Conservation (phyloP, 495 filamentous ascomycete genomes). For the Podospora didyma region DNA sequence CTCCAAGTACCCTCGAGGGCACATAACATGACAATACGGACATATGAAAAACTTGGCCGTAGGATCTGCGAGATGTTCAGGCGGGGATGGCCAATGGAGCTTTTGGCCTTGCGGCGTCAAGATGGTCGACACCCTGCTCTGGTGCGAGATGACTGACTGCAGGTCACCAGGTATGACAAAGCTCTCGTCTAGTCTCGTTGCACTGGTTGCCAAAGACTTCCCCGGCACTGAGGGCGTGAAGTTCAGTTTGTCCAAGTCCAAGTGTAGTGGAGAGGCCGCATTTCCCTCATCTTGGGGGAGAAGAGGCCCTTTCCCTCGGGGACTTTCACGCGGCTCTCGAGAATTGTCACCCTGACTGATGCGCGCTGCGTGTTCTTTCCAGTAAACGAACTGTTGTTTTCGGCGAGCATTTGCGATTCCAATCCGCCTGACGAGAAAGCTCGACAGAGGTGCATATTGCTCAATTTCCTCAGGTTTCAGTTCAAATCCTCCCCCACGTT, state of each 20-base stretch:
- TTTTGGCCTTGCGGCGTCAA: neutral
- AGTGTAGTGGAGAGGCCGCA: no score
- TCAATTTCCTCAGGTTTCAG: neutral
- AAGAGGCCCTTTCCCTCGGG: no score
- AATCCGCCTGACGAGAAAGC: slow-evolving; percentile 14
- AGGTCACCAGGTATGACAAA: no score
- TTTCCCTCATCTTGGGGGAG: no score
- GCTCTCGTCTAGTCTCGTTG: no score
- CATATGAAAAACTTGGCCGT: slow-evolving; percentile 12
- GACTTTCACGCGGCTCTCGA: no score
- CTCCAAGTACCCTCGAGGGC: slow-evolving; percentile 9
- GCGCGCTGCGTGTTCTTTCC: slow-evolving; percentile 14
- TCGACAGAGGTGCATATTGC: slow-evolving; percentile 2
- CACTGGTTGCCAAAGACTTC: no score
- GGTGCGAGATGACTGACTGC: slow-evolving; percentile 9
- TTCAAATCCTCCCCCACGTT: no score
- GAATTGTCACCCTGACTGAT: no score
- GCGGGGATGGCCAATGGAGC: slow-evolving; percentile 6
- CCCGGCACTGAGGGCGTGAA: no score
- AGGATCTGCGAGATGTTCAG: neutral
- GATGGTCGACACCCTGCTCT: slow-evolving; percentile 4
- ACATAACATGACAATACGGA: slow-evolving; percentile 22
- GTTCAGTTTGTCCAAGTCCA: no score
- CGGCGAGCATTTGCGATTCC: slow-evolving; percentile 19
- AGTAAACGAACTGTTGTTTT: slow-evolving; percentile 26